Conservation (phyloP, 495 filamentous ascomycete species). For the Neurospora sp. region DNA sequence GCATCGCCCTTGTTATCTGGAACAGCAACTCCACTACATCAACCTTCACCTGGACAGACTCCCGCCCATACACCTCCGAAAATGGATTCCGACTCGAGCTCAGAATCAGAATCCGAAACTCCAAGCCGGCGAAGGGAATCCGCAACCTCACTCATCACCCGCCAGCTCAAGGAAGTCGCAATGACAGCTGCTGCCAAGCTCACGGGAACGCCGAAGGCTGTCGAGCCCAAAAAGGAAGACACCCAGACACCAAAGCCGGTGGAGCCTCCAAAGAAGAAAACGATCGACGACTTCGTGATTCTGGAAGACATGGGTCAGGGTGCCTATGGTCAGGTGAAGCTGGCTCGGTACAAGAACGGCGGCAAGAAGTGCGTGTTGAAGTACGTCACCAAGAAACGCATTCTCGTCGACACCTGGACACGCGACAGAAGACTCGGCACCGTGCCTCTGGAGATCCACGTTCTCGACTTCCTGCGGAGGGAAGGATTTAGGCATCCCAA, state of each 20-base stretch:
- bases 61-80: slow-evolving; percentile 40
- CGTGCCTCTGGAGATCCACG: slow-evolving; percentile 94
- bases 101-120: not conserved
- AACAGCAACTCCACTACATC: slow-evolving; percentile 55
- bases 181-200: slow-evolving; percentile 37
- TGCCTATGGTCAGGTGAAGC: slow-evolving; percentile 94
- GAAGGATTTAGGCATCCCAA: slow-evolving; percentile 86
- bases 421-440: slow-evolving; percentile 91
- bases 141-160: slow-evolving; percentile 52
- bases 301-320: slow-evolving; percentile 98
- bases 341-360: slow-evolving; percentile 77
- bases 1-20: slow-evolving; percentile 50
- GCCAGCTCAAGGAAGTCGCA: slow-evolving; percentile 66
- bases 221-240: slow-evolving; percentile 24
- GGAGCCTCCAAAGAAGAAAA: slow-evolving; percentile 51
- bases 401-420: slow-evolving; percentile 98
- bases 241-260: slow-evolving; percentile 14
- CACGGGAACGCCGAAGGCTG: slow-evolving; percentile 24
- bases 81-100: slow-evolving; percentile 39
- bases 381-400: slow-evolving; percentile 93
- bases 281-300: slow-evolving; percentile 82
- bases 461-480: slow-evolving; percentile 83
- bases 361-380: slow-evolving; percentile 88
- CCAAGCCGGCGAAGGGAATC: slow-evolving; percentile 24
- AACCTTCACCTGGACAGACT: slow-evolving; percentile 70